Conservation (phyloP, 139 green algal species). For the Tetratostichococcus sp. region DNA sequence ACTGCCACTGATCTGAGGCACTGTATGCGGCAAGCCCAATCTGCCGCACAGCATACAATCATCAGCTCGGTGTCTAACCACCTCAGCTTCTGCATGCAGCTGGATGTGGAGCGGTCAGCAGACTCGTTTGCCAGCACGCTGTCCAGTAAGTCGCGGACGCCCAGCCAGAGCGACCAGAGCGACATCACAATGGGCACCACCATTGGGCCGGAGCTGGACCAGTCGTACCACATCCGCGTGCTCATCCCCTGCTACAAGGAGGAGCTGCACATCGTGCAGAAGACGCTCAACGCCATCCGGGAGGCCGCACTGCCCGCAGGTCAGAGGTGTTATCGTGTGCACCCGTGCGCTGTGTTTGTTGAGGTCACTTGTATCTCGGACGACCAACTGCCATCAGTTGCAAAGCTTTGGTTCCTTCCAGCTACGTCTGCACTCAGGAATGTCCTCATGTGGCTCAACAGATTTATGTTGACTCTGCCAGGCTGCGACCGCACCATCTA, state of each 20-base stretch:
- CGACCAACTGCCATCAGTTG: too few species aligned
- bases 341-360: too few species aligned
- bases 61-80: too few species aligned
- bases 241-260: conserved; percentile 3
- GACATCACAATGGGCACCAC: not conserved
- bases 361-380: too few species aligned
- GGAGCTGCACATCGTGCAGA: not conserved
- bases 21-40: too few species aligned
- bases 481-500: conserved; percentile 33
- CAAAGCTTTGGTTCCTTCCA: not conserved
- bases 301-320: not conserved
- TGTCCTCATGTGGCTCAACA: too few species aligned
- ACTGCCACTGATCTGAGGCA: too few species aligned
- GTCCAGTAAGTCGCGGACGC: not conserved
- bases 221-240: not conserved
- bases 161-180: not conserved
- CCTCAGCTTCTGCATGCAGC: not conserved
- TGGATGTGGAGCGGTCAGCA: not conserved
- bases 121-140: not conserved
- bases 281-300: not conserved
- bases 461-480: not conserved
- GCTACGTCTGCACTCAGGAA: too few species aligned
- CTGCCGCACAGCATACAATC: too few species aligned
- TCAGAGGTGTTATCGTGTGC: too few species aligned
- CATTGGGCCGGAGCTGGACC: not conserved